Conservation (phyloP, 306 rosid species). For the Casuarina equisetifolia region DNA sequence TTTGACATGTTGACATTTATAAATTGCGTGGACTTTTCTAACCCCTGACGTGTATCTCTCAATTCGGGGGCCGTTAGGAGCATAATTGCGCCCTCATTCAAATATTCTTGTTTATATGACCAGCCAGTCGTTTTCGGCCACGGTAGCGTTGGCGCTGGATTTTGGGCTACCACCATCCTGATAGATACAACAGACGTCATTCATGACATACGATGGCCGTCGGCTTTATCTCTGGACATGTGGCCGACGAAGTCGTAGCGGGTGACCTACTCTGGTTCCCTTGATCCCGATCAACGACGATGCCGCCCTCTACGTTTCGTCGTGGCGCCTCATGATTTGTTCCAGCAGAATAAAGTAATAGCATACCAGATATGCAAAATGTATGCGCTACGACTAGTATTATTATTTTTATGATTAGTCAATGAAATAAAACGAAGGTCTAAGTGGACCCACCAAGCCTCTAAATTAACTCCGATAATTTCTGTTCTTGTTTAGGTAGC, state of each 20-base stretch:
- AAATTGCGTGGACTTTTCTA: not conserved
- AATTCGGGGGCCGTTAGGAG: constrained; percentile 29
- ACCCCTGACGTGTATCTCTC: not conserved
- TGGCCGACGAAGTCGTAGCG: not conserved
- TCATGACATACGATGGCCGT: not conserved
- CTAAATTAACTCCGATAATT: constrained; percentile 20
- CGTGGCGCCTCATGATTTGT: not conserved
- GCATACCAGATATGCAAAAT: not conserved
- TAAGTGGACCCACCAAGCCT: not conserved
- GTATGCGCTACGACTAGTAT: not conserved
- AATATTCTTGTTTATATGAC: not conserved
- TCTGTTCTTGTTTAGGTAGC: not conserved
- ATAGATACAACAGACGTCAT: constrained; percentile 10
- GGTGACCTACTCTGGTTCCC: not conserved
- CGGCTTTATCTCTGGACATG: not conserved
- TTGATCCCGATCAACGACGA: not conserved
- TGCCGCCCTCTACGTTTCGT: not conserved
- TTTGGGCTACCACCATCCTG: not conserved
- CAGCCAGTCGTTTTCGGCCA: constrained; percentile 10
- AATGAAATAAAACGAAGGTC: not conserved
- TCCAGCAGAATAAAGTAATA: not conserved
- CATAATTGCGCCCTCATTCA: constrained; percentile 7
- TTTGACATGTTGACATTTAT: not conserved
- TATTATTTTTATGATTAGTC: not conserved
- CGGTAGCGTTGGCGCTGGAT: not conserved